Evolutionary conservation across 2,329 filamentous ascomycete genomes (phyloP), one percentile per base, ranked within the genome.

Genomic region (Penicillium sp.): DNA sequence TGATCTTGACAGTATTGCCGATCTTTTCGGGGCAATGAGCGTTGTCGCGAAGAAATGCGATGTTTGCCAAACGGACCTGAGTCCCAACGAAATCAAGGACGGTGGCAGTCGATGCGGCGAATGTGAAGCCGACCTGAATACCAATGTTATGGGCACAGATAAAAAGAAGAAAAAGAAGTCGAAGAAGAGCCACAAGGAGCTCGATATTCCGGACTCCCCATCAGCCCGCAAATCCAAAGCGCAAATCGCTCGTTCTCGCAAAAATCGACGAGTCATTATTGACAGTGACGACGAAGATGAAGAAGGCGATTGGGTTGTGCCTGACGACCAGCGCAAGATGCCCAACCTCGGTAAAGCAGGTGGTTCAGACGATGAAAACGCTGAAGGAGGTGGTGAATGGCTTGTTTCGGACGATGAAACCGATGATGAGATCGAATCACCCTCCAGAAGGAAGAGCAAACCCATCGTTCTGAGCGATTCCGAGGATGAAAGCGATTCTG

Each of bases 311-410:
- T 96, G 92, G 92, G 80, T 96, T 42, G 89, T 93, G 4, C 82
- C 86, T 0, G 86, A 89, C 57, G 81, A 84, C 10, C 81, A 94
- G 68, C 86, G 83, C 45, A 80, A 82, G 0, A 70, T 80, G 1
- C 70, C 87, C 4, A 79, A 80, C n/a, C 80, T 93, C 17, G 90
- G 89, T 48, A 89, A 87, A 70, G 89, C 90, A 45, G 91, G 91
- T n/a, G 91, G 90, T 4, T 84, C 86, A n/a, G 89, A 91, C 52
- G 91, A 96, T 62, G 91, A 96, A 73, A 86, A 96, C 70, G 90
- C 89, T 2, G 93, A 96, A 71, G 91, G 91, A 2, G 91, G 89
- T 4, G 93, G 91, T 23, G 90, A 95, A 56, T 91, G 86, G 72
- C 81, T 96, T 50, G 84, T 84, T 38, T 86, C 88, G 0, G 86